Conservation (phyloP, 139 green algal species). For the Pedinophyceae sp. region DNA sequence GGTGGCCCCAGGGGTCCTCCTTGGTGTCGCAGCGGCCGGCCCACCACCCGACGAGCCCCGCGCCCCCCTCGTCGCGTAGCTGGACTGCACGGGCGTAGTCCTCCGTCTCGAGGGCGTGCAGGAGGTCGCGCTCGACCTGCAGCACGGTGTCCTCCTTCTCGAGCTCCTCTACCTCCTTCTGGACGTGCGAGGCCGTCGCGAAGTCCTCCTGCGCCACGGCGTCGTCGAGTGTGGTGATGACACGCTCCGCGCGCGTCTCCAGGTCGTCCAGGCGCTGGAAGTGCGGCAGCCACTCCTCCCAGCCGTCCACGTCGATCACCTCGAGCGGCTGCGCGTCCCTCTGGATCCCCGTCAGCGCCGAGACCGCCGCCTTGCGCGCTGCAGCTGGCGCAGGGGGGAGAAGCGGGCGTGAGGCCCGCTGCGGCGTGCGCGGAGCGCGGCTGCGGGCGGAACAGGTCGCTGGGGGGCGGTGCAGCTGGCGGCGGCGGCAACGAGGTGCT, state of each 20-base stretch:
- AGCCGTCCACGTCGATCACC: background rate
- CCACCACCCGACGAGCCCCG: constrained; percentile 61
- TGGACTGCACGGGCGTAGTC: constrained; percentile 39
- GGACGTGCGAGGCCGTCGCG: background rate
- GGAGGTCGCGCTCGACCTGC: constrained; percentile 16
- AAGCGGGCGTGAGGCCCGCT: too few species aligned
- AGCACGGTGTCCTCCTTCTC: constrained; percentile 16
- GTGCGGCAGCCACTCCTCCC: background rate
- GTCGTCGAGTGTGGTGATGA: background rate
- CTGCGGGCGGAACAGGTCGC: too few species aligned
- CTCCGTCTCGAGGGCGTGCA: constrained; percentile 36
- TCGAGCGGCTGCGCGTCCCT: background rate
- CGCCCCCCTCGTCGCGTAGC: constrained; percentile 38
- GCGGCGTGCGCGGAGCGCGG: too few species aligned
- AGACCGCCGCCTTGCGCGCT: too few species aligned
- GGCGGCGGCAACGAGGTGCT: too few species aligned
- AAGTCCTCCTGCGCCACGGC: background rate
- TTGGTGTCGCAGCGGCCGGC: constrained; percentile 16
- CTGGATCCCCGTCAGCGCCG: too few species aligned
- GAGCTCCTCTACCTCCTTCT: background rate
- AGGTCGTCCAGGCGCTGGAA: background rate
- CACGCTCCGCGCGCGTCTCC: background rate
- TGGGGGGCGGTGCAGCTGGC: too few species aligned
- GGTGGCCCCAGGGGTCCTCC: constrained; percentile 47
- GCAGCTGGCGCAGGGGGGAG: too few species aligned